Percentiles rank a stretch among this genome's conserved stretches.
Evolutionary conservation across 108 stramenopile genomes (phyloP).

Genomic region (Cyclostephanos invisitatus): DNA sequence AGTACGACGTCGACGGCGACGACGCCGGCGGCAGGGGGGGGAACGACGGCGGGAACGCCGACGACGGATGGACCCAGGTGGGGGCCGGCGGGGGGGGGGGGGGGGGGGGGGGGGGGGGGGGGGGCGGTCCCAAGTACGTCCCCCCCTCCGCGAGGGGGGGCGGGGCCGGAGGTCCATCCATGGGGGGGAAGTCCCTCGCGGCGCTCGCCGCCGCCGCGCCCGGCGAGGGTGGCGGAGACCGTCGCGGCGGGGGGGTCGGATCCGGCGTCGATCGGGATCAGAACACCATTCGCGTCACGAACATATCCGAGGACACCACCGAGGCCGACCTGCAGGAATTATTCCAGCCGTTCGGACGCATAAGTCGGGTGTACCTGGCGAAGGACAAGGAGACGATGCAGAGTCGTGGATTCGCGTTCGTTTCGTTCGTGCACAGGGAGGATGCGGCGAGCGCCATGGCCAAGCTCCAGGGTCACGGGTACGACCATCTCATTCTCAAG

Average conservation of each 20-base stretch:
- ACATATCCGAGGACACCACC: conserved; percentile 95
- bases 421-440: conserved; percentile 88
- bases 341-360: conserved; percentile 92
- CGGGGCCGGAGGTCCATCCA: conserved; percentile 43
- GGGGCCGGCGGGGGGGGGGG: conserved; percentile 56
- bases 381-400: conserved; percentile 94
- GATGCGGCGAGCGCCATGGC: conserved; percentile 96
- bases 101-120: conserved; percentile 23
- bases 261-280: conserved; percentile 80
- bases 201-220: conserved; percentile 44
- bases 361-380: conserved; percentile 95
- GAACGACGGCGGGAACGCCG: conserved; percentile 47
- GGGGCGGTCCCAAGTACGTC: conserved; percentile 69
- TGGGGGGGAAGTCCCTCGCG: conserved; percentile 64
- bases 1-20: conserved; percentile 83
- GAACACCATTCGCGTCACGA: conserved; percentile 97
- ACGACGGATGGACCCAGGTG: conserved; percentile 81
- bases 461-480: conserved; percentile 93
- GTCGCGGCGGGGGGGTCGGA: conserved; percentile 54
- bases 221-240: conserved; percentile 16
- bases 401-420: conserved; percentile 96
- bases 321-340: conserved; percentile 96
- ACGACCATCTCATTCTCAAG: conserved; percentile 99
- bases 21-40: conserved; percentile 44
- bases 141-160: conserved; percentile 69